These are phyloP conservation scores for Colletotrichum echinochloae DNA, from an alignment of 2,329 filamentous ascomycete genomes.

Conservation along the genomic window DNA sequence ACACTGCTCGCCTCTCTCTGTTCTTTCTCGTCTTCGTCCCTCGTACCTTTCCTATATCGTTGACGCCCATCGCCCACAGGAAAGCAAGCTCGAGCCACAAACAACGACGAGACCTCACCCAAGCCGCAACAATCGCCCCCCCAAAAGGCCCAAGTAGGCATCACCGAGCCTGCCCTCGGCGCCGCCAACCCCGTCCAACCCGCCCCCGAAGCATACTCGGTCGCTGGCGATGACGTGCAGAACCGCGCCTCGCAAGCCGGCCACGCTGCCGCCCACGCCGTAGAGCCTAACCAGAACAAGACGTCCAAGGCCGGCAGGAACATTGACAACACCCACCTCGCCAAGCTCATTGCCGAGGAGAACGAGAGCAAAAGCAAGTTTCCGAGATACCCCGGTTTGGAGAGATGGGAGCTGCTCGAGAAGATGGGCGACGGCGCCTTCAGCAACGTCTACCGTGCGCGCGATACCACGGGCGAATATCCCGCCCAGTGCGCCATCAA, in stretches of 20 bases:
- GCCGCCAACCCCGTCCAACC: constrained; percentile 54
- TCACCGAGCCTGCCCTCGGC: constrained; percentile 61
- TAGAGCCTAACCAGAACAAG: constrained; percentile 70
- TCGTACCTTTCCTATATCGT: not conserved
- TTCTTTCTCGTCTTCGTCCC: constrained; percentile 40
- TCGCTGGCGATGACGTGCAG: constrained; percentile 69
- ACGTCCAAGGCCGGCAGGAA: constrained; percentile 46
- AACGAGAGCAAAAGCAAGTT: constrained; percentile 87
- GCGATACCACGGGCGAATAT: constrained; percentile 74
- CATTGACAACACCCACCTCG: constrained; percentile 76
- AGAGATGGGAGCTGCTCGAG: constrained; percentile 87
- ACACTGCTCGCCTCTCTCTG: constrained; percentile 16
- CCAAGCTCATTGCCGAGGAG: constrained; percentile 91
- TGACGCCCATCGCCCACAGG: constrained; percentile 57
- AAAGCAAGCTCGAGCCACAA: constrained; percentile 85
- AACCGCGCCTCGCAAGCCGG: constrained; percentile 78
- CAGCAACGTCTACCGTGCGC: constrained; percentile 96
- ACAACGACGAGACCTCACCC: constrained; percentile 65
- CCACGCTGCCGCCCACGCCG: constrained; percentile 72
- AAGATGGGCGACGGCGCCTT: constrained; percentile 99
- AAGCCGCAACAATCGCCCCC: constrained; percentile 64
- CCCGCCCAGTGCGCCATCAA: constrained; percentile 93
- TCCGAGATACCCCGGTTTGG: constrained; percentile 83
- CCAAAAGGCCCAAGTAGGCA: constrained; percentile 65
- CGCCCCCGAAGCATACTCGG: constrained; percentile 72